Evolutionary conservation across 2,329 filamentous ascomycete genomes (phyloP).

Genomic region (Fusarium sp.): DNA sequence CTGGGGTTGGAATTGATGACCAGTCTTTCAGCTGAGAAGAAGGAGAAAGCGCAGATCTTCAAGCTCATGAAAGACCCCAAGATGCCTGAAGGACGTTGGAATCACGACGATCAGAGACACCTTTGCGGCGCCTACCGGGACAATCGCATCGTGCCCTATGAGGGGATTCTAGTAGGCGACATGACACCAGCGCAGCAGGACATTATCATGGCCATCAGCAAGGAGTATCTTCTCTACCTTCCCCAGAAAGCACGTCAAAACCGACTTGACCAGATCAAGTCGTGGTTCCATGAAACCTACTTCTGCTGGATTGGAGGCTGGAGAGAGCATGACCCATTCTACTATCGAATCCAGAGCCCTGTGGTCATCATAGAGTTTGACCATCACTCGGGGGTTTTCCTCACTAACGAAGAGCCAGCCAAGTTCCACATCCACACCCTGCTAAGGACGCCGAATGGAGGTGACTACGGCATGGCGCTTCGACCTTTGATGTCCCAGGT

Average conservation of each 20-base stretch:
- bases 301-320: slow-evolving; percentile 81
- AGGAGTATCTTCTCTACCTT: slow-evolving; percentile 76
- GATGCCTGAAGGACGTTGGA: slow-evolving; percentile 79
- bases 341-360: slow-evolving; percentile 81
- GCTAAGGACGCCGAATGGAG: slow-evolving; percentile 77
- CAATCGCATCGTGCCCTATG: slow-evolving; percentile 78
- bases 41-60: slow-evolving; percentile 64
- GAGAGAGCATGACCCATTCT: slow-evolving; percentile 70
- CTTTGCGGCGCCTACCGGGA: slow-evolving; percentile 78
- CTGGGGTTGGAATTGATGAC: slow-evolving; percentile 76
- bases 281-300: slow-evolving; percentile 75
- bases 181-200: slow-evolving; percentile 63
- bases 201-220: slow-evolving; percentile 68
- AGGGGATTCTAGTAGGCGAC: slow-evolving; percentile 69
- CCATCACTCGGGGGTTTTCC: slow-evolving; percentile 82
- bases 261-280: slow-evolving; percentile 65
- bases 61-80: slow-evolving; percentile 69
- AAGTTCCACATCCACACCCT: slow-evolving; percentile 78
- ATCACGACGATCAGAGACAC: slow-evolving; percentile 83
- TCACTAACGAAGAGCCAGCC: slow-evolving; percentile 77
- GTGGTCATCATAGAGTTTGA: slow-evolving; percentile 83
- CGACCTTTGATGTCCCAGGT: slow-evolving; percentile 51
- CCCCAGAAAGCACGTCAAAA: slow-evolving; percentile 66
- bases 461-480: slow-evolving; percentile 77
- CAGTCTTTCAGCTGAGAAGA: slow-evolving; percentile 61